Evolutionary conservation across 2,329 filamentous ascomycete genomes (phyloP).

Genomic region (Ophiostoma novo-ulmi): DNA sequence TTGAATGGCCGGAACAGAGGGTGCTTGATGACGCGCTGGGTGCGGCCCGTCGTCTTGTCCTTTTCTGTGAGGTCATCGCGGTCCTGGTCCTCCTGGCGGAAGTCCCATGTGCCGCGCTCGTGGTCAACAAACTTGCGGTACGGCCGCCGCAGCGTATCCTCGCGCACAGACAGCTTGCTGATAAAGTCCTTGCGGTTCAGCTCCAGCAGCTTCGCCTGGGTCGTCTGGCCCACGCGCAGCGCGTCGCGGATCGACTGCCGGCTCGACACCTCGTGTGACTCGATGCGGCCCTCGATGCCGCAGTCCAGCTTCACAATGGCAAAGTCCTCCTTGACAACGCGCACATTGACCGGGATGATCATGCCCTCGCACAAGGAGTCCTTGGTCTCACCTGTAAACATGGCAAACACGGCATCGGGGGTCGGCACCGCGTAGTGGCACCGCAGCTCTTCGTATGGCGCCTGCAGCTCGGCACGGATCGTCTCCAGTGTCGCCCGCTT

Average conservation of each 20-base stretch:
- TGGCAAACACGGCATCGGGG: constrained; percentile 82
- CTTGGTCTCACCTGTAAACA: constrained; percentile 89
- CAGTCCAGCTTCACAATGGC: constrained; percentile 91
- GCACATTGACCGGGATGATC: constrained; percentile 85
- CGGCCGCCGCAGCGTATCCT: constrained; percentile 70
- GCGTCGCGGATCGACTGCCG: constrained; percentile 66
- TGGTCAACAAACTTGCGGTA: constrained; percentile 66
- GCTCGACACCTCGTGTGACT: constrained; percentile 74
- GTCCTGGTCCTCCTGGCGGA: constrained; percentile 71
- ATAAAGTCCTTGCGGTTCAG: constrained; percentile 82
- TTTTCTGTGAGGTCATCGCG: constrained; percentile 79
- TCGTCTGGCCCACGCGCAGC: constrained; percentile 74
- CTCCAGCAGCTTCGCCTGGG: constrained; percentile 80
- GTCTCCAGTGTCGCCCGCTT: constrained; percentile 96
- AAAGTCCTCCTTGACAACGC: constrained; percentile 84
- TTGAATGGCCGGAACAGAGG: constrained; percentile 94
- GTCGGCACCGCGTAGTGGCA: constrained; percentile 67
- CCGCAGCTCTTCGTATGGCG: constrained; percentile 89
- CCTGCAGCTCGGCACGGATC: constrained; percentile 86
- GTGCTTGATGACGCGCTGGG: constrained; percentile 94
- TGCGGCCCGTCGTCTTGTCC: constrained; percentile 76
- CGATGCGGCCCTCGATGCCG: constrained; percentile 83
- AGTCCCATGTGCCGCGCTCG: constrained; percentile 80
- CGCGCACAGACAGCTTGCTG: constrained; percentile 77
- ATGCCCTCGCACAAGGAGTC: constrained; percentile 81